phyloP scores from a whole-genome alignment of 139 green algal genomes.

The Tetraselmis striata region DNA sequence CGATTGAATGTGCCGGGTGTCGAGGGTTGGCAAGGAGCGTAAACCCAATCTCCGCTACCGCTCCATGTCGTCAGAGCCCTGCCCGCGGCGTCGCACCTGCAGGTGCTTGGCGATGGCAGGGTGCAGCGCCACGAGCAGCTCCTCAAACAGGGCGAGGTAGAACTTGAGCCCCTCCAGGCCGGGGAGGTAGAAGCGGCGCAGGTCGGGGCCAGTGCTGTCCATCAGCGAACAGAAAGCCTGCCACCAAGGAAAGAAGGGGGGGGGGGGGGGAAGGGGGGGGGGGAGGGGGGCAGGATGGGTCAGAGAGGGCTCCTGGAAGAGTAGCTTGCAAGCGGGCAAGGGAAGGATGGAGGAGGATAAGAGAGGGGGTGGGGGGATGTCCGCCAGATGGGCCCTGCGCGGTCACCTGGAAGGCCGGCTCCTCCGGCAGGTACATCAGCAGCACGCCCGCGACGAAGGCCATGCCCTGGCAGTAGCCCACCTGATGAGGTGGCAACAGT shows the following conservation, averaged over 20 bases:
- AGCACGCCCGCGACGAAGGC: conserved; percentile 85
- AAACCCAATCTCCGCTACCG: no score
- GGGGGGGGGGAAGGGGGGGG: not conserved
- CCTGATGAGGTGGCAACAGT: conserved; percentile 36
- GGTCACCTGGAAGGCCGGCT: conserved; percentile 72
- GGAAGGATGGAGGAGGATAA: no score
- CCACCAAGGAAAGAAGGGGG: not conserved
- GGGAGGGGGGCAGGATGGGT: no score
- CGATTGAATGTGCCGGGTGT: no score
- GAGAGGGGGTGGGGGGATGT: no score
- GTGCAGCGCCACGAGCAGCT: not conserved
- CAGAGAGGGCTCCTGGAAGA: no score
- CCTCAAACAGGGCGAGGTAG: conserved; percentile 20
- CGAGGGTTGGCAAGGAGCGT: no score
- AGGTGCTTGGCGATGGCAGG: not conserved
- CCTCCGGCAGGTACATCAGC: conserved; percentile 88
- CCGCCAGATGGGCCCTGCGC: no score
- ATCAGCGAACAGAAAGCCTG: conserved; percentile 63
- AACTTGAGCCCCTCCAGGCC: conserved; percentile 66
- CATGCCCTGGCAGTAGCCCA: conserved; percentile 88
- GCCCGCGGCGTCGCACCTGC: no score
- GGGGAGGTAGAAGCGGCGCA: conserved; percentile 75
- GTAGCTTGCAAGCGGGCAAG: no score
- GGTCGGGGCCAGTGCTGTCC: conserved; percentile 44
- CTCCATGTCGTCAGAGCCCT: no score